Conservation (phyloP, 305 asterid species). For the Fraxinus sp. region DNA sequence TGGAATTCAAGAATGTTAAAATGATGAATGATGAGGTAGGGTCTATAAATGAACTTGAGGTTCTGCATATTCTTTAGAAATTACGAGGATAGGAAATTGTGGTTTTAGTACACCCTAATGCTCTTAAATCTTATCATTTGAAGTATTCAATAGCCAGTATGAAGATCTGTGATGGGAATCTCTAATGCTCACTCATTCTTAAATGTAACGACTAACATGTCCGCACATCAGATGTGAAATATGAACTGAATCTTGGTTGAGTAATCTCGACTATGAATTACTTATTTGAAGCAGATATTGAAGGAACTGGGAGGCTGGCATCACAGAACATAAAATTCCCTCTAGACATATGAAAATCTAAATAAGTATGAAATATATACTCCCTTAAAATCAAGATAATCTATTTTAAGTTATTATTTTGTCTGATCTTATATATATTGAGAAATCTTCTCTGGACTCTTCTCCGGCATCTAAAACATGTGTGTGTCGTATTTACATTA, state of each 20-base stretch:
- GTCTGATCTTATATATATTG: background rate
- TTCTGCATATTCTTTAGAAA: background rate
- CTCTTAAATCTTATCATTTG: background rate
- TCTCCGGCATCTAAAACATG: background rate
- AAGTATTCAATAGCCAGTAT: background rate
- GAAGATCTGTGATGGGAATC: background rate
- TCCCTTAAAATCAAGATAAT: background rate
- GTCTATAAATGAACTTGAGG: background rate
- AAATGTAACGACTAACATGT: background rate
- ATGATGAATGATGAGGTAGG: background rate
- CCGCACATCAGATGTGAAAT: background rate
- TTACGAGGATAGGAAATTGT: background rate
- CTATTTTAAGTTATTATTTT: background rate
- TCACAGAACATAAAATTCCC: background rate
- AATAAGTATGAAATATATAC: background rate
- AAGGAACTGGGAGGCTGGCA: background rate
- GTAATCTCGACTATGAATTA: background rate
- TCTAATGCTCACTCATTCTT: background rate
- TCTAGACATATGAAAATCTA: background rate
- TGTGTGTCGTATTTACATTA: background rate
- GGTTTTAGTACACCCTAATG: background rate
- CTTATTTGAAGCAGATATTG: background rate
- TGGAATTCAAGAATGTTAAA: background rate
- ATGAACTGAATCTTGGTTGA: background rate
- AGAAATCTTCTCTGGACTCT: background rate